These are phyloP conservation scores for Monilinia aucupariae DNA, from an alignment of 2,329 filamentous ascomycete genomes.

Conservation along the genomic window DNA sequence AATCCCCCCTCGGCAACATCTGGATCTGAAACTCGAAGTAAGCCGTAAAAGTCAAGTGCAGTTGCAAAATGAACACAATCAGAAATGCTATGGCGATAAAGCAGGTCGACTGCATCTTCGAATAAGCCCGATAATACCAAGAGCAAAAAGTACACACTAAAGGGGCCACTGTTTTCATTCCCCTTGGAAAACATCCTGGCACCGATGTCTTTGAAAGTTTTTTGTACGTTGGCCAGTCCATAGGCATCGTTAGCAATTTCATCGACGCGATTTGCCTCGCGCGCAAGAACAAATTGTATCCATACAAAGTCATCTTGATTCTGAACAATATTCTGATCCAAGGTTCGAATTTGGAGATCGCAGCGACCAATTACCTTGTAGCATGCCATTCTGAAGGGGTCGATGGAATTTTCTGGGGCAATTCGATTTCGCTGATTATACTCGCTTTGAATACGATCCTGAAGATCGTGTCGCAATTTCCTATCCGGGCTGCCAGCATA, in stretches of 20 bases:
- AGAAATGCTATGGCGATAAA: slow-evolving; percentile 87
- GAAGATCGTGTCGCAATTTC: slow-evolving; percentile 69
- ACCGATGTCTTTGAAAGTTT: slow-evolving; percentile 81
- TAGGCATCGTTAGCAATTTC: slow-evolving; percentile 63
- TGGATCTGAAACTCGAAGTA: slow-evolving; percentile 82
- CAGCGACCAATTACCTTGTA: slow-evolving; percentile 93
- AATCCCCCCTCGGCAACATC: slow-evolving; percentile 67
- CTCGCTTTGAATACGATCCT: slow-evolving; percentile 83
- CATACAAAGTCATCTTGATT: slow-evolving; percentile 66
- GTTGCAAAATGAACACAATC: slow-evolving; percentile 94
- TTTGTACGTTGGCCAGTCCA: slow-evolving; percentile 63
- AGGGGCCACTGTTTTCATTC: slow-evolving; percentile 64
- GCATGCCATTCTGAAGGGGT: slow-evolving; percentile 93
- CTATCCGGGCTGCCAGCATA: slow-evolving; percentile 76
- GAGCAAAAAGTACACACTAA: slow-evolving; percentile 89
- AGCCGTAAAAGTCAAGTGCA: slow-evolving; percentile 79
- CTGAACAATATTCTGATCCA: slow-evolving; percentile 47
- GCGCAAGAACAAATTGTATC: slow-evolving; percentile 65
- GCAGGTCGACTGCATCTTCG: slow-evolving; percentile 84
- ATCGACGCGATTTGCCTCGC: slow-evolving; percentile 57
- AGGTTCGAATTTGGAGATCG: slow-evolving; percentile 58
- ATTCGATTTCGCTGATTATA: slow-evolving; percentile 81
- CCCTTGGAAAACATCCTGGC: slow-evolving; percentile 84
- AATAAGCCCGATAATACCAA: slow-evolving; percentile 89
- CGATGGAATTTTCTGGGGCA: slow-evolving; percentile 78